phyloP scores from a whole-genome alignment of 257 asterid genomes.

The Echium plantagineum region DNA sequence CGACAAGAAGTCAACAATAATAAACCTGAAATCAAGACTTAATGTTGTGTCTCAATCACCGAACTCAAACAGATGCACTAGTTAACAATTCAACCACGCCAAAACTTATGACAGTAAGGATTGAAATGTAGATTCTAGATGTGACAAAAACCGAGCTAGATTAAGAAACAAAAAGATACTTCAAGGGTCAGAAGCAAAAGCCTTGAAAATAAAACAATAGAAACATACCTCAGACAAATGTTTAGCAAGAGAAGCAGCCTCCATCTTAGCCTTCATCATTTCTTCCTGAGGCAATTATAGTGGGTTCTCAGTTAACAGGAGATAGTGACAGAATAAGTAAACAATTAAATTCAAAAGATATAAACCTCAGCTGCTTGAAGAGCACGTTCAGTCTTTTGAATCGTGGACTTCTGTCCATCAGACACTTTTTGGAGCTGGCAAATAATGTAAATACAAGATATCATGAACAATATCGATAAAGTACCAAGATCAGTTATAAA shows the following conservation, averaged over 20 bases:
- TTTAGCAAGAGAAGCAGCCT: slow-evolving; percentile 26
- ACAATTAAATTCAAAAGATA: too few relatives aligned
- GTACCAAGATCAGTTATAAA: neutral
- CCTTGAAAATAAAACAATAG: neutral
- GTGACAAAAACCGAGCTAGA: neutral
- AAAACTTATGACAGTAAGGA: neutral
- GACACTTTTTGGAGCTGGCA: slow-evolving; percentile 30
- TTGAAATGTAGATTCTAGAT: too few relatives aligned
- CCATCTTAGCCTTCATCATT: slow-evolving; percentile 36
- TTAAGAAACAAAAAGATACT: neutral
- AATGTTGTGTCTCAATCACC: neutral
- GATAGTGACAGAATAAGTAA: slow-evolving; percentile 1
- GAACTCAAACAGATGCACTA: neutral
- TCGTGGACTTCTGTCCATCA: slow-evolving; percentile 31
- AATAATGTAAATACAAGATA: neutral
- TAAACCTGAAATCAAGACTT: too few relatives aligned
- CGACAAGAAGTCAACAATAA: neutral
- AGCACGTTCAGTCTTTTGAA: slow-evolving; percentile 27
- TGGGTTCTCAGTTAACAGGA: slow-evolving; percentile 5
- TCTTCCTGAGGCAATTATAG: slow-evolving; percentile 30
- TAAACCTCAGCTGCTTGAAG: slow-evolving; percentile 40
- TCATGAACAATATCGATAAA: neutral
- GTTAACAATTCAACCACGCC: neutral
- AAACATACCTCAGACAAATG: slow-evolving; percentile 24
- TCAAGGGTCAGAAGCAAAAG: neutral